Conservation (phyloP, 1,284 basidiomycete genomes). For the Phaffia rhodozyma region DNA sequence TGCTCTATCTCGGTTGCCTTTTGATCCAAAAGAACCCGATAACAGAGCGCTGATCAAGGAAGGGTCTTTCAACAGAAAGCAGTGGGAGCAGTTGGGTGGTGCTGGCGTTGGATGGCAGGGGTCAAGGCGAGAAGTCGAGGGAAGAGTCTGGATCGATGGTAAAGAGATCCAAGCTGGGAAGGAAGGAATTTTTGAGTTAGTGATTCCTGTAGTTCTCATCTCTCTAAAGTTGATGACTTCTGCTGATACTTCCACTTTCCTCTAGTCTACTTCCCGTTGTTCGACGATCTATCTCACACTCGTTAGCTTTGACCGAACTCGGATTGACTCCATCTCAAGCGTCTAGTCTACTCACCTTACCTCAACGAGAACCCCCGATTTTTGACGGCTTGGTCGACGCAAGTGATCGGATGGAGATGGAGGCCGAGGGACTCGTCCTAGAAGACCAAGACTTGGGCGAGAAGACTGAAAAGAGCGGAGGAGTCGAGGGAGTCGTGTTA, state of each 20-base stretch:
- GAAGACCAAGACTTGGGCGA: too few relatives aligned
- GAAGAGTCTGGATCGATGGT: conserved; percentile 64
- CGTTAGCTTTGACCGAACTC: conserved; percentile 48
- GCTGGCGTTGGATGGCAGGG: conserved; percentile 2
- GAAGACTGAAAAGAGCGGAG: too few relatives aligned
- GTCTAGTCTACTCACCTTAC: conserved; percentile 56
- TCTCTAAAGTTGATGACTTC: neutral
- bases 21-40: conserved; percentile 43
- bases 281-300: conserved; percentile 57
- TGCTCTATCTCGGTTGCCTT: conserved; percentile 50
- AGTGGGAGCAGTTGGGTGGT: conserved; percentile 42
- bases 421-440: conserved; percentile 39
- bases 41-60: conserved; percentile 39
- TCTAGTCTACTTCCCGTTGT: conserved; percentile 54
- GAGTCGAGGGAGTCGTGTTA: too few relatives aligned
- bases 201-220: conserved; percentile 1
- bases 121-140: conserved; percentile 2
- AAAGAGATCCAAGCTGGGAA: conserved; percentile 49
- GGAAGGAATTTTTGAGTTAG: conserved; percentile 54
- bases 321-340: conserved; percentile 55
- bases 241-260: neutral
- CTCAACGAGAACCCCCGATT: conserved; percentile 43
- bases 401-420: conserved; percentile 61
- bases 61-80: conserved; percentile 36
- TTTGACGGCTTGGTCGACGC: conserved; percentile 73